These are phyloP conservation scores for Bryopsis sp. DNA, from an alignment of 139 green algal species.

Conservation along the genomic window DNA sequence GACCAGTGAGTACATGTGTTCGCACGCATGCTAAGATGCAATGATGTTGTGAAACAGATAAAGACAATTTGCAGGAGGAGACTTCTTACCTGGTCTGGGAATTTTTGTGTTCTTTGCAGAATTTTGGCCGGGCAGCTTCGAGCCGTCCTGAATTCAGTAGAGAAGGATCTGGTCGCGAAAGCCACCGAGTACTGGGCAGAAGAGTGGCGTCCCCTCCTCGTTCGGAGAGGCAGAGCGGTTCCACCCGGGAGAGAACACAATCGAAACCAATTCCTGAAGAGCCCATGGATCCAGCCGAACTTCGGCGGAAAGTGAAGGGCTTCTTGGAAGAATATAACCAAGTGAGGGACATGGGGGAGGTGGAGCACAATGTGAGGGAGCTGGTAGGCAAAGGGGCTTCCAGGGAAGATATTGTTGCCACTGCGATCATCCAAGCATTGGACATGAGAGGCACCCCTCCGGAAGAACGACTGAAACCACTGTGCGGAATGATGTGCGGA, in stretches of 20 bases:
- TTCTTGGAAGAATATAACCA: slow-evolving; percentile 25
- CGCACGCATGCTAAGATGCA: no score
- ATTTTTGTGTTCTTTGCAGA: no score
- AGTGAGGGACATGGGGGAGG: slow-evolving; percentile 19
- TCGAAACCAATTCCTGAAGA: neutral
- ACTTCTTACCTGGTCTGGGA: no score
- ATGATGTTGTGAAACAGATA: no score
- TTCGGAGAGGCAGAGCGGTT: neutral
- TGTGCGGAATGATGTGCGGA: neutral
- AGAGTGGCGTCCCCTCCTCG: neutral
- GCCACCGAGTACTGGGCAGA: no score
- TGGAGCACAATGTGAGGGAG: slow-evolving; percentile 17
- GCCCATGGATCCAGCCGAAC: slow-evolving; percentile 2
- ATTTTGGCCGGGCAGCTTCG: neutral
- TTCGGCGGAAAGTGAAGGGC: slow-evolving; percentile 18
- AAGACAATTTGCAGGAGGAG: no score
- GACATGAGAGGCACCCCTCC: neutral
- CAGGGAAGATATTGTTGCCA: neutral
- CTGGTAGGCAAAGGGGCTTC: neutral
- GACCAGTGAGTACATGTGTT: no score
- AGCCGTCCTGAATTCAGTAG: neutral
- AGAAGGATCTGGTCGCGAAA: neutral
- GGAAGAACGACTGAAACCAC: neutral
- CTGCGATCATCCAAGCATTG: neutral
- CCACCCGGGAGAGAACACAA: neutral